Base-by-base conservation (phyloP, 2,329 filamentous ascomycete genomes). In the Botrytis medusae region DNA sequence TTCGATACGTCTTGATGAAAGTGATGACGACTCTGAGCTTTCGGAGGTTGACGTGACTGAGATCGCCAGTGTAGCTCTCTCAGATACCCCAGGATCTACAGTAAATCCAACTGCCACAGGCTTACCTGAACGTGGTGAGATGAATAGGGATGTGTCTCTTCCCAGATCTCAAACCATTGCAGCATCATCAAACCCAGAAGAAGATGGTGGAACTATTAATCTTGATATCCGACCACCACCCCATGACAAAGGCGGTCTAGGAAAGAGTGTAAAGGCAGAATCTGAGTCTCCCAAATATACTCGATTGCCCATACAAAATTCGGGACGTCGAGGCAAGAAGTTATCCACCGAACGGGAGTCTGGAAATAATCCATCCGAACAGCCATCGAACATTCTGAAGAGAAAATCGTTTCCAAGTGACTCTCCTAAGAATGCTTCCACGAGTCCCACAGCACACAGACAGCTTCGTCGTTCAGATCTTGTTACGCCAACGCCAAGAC, bases 1-100 rank as follows among this genome's bases (percentile, higher is more conserved):
- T 59, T 1, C 65, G 10, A 57, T 42, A 9, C 65, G 34, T 69
- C 34, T 20, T 20, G 37, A 57, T 12, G 34, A 57, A n/a, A 42
- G 48, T 44, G 65, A 69, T 18, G 48, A 68, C 25, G 65, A 69
- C 6, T 69, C 48, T 25, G 65, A 57, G 25, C 34, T 59, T 20
- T 69, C 65, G 22, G 65, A 59, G 0, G 18, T 69, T 57, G 64
- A 57, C 6, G 64, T 42, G 4, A 29, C 12, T 42, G 51, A 67
- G 44, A 61, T 51, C 42, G 40, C 54, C 54, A 72, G 44, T 25
- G 60, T 57, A n/a, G 62, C 32, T 64, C 42, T 54, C 32, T 65
- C 59, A 10, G 59, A 67, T 32, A 72, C 70, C 6, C 46, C 70
- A 10, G 40, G 22, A 40, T 72, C 70, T 20, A 22, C 34, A 29